Conservation (phyloP, 805 yeast species). For the Starmera quercuum region DNA sequence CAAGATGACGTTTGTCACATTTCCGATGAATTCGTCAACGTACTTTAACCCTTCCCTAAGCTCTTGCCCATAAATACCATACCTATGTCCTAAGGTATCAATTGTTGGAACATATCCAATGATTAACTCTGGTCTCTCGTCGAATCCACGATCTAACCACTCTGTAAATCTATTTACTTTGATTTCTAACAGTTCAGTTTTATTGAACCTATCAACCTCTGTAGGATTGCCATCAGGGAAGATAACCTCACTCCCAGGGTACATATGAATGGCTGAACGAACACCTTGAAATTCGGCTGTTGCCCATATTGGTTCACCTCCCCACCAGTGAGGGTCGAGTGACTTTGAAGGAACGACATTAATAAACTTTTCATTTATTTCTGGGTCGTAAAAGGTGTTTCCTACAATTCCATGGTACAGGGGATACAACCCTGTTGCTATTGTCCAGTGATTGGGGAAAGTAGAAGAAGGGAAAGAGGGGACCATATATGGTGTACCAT, state of each 20-base stretch:
- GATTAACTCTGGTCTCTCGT: conserved; percentile 64
- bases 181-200: conserved; percentile 46
- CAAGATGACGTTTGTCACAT: conserved; percentile 38
- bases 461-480: conserved; percentile 89
- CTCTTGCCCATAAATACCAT: conserved; percentile 59
- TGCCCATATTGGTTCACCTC: conserved; percentile 86
- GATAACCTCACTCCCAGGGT: conserved; percentile 88
- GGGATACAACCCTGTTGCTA: conserved; percentile 82
- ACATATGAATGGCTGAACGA: conserved; percentile 80
- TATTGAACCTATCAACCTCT: conserved; percentile 55
- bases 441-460: conserved; percentile 88
- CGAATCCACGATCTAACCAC: conserved; percentile 59
- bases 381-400: conserved; percentile 68
- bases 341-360: conserved; percentile 51
- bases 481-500: conserved; percentile 73
- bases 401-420: conserved; percentile 83
- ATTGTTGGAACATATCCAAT: conserved; percentile 75
- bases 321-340: conserved; percentile 65
- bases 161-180: conserved; percentile 52
- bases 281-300: conserved; percentile 62
- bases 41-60: conserved; percentile 44
- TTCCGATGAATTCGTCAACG: conserved; percentile 60
- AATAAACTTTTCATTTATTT: conserved; percentile 44
- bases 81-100: conserved; percentile 69
- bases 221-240: conserved; percentile 42